Conservation (phyloP, 345 rosid genomes). For the Trapa bicornis region DNA sequence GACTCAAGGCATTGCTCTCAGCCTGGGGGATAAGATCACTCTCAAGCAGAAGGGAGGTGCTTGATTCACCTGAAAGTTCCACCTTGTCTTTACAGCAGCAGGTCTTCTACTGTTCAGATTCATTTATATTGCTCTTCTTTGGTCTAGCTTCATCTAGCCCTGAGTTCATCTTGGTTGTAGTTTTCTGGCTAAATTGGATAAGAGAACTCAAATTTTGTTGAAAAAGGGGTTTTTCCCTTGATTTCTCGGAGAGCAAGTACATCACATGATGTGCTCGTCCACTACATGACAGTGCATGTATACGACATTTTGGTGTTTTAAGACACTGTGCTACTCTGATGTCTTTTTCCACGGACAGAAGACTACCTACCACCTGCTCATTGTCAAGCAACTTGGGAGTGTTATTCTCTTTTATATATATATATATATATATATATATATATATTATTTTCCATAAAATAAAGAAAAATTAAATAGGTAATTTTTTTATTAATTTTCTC, state of each 20-base stretch:
- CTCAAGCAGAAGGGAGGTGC: slow-evolving; percentile 65
- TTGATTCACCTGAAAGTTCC: slow-evolving; percentile 13
- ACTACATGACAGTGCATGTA: not conserved
- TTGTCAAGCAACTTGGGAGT: no score
- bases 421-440: no score
- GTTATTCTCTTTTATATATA: no score
- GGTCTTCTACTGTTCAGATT: not conserved
- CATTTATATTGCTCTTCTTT: not conserved
- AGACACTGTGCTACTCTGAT: not conserved
- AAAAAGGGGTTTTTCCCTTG: not conserved
- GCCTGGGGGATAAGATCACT: slow-evolving; percentile 71
- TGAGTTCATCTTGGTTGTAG: slow-evolving; percentile 3
- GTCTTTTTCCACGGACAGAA: no score
- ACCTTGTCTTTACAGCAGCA: not conserved
- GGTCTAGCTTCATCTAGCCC: not conserved
- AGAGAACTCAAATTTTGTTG: slow-evolving; percentile 9
- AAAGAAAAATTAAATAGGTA: no score
- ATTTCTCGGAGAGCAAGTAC: not conserved
- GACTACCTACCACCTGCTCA: no score
- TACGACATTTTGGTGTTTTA: not conserved
- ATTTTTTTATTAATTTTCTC: no score
- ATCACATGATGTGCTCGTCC: not conserved
- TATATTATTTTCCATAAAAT: no score
- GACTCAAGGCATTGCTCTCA: slow-evolving; percentile 85
- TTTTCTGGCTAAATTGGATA: not conserved